Evolutionary conservation across 2,329 filamentous ascomycete species (phyloP).

Genomic region (Calonectria leucothoes): DNA sequence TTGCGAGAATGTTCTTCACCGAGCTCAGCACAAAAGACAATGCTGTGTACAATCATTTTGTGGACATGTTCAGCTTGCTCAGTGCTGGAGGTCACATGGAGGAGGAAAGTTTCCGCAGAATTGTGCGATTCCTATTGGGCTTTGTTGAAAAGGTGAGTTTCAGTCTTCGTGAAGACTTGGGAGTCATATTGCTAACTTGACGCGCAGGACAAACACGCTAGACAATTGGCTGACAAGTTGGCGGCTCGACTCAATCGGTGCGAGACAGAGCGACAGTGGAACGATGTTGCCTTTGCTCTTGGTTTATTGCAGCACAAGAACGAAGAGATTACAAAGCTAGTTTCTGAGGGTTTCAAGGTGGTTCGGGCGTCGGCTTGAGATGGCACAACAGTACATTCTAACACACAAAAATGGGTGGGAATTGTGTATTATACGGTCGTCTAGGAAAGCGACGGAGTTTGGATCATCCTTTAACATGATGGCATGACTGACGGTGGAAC

Average conservation of each 20-base stretch:
- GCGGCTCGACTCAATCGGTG: slow-evolving; percentile 87
- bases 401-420: neutral
- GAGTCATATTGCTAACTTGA: slow-evolving; percentile 34
- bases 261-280: slow-evolving; percentile 96
- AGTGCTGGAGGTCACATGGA: slow-evolving; percentile 84
- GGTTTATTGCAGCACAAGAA: slow-evolving; percentile 93
- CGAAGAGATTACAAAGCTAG: slow-evolving; percentile 84
- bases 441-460: slow-evolving; percentile 31
- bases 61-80: slow-evolving; percentile 97
- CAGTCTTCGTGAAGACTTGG: neutral
- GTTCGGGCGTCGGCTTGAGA: slow-evolving; percentile 70
- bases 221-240: slow-evolving; percentile 91
- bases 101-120: slow-evolving; percentile 86
- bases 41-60: slow-evolving; percentile 98
- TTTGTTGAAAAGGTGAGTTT: slow-evolving; percentile 93
- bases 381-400: slow-evolving; percentile 8
- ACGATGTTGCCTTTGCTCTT: slow-evolving; percentile 93
- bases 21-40: slow-evolving; percentile 98
- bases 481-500: slow-evolving; percentile 38
- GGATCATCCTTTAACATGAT: slow-evolving; percentile 33
- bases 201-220: slow-evolving; percentile 91
- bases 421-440: slow-evolving; percentile 18
- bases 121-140: slow-evolving; percentile 91
- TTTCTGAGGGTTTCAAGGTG: slow-evolving; percentile 81
- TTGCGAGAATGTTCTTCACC: slow-evolving; percentile 98